Base-by-base conservation (phyloP, 169 alveolate species). In the Cryptosporidium ubiquitum region DNA sequence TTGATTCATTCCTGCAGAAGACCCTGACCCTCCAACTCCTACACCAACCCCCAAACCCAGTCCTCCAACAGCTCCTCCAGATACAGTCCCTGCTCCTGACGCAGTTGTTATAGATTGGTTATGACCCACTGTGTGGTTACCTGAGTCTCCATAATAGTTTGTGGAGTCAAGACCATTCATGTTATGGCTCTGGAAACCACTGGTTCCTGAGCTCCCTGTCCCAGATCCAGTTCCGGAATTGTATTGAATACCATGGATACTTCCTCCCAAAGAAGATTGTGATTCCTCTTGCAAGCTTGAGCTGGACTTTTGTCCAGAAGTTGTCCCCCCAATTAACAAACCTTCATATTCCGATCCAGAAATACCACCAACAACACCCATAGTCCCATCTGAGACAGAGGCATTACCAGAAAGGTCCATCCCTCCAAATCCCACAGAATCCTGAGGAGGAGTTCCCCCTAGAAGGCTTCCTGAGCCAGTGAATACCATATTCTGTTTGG, bases 301-400 rank as follows among this genome's bases (percentile, higher is more conserved):
- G 18, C 40, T 23, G 70, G 37, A 52, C 68, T 73, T 73, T 73
- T 49, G 70, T 51, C 85, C 69, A 33, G 85, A 58, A 5, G 70
- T 37, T 12, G 70, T 58, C 26, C 85, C 68, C 55, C 85, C 85
- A n/a, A 73, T 55, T 6, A 73, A 29, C 23, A 73, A 23, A 5
- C 85, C 85, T 10, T 73, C 85, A 20, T 73, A 73, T 2, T 73
- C 85, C 18, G 68, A 18, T 52, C 85, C 71, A 10, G 85, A 40
- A 26, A 18, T 20, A 10, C 55, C 58, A 33, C 9, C n/a, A n/a
- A 58, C 16, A 5, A 47, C 55, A 47, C 55, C 55, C 16, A 47
- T 47, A 14, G 55, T 35, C 31, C 69, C 85, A 5, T 44, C 70
- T 3, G 49, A 10, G 18, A 12, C 79, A 33, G 55, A 12, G 5